These are phyloP conservation scores for grape (Vitis vinifera) DNA, from an alignment of 164 flowering plant species.

Conservation along the genomic window DNA sequence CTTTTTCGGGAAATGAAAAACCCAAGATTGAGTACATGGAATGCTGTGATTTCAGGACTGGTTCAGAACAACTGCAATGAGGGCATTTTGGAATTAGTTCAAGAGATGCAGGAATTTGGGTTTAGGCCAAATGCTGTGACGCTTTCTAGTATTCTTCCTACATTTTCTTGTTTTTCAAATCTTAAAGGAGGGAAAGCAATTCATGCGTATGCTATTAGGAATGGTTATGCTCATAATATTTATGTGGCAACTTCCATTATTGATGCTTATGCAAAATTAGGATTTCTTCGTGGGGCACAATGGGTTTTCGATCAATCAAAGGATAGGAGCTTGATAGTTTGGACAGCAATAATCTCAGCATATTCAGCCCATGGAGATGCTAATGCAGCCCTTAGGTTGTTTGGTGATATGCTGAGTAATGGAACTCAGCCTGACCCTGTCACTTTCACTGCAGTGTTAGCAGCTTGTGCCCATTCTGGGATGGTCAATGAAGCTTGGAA, in stretches of 20 bases:
- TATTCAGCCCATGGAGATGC: slow-evolving; percentile 79
- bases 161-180: slow-evolving; percentile 51
- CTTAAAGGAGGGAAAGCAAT: slow-evolving; percentile 59
- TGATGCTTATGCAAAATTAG: slow-evolving; percentile 73
- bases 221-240: slow-evolving; percentile 39
- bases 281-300: slow-evolving; percentile 58
- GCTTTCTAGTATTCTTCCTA: slow-evolving; percentile 70
- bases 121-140: slow-evolving; percentile 66
- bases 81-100: slow-evolving; percentile 37
- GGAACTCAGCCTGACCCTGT: slow-evolving; percentile 68
- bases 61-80: slow-evolving; percentile 62
- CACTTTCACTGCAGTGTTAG: slow-evolving; percentile 67
- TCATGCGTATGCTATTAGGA: slow-evolving; percentile 69
- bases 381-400: slow-evolving; percentile 37
- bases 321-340: slow-evolving; percentile 56
- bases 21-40: slow-evolving; percentile 71
- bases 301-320: slow-evolving; percentile 43
- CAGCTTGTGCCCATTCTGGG: slow-evolving; percentile 86
- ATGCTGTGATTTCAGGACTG: slow-evolving; percentile 71
- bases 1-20: slow-evolving; percentile 47
- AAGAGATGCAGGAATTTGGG: slow-evolving; percentile 56
- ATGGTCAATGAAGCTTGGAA: slow-evolving; percentile 53
- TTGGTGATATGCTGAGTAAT: slow-evolving; percentile 50
- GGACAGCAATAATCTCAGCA: slow-evolving; percentile 87
- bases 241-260: slow-evolving; percentile 71